A percentile compares a stretch with the other conserved stretches of the same genome.
Evolutionary conservation across 495 filamentous ascomycete species (phyloP).

Genomic region (Trichoderma gamsii): DNA sequence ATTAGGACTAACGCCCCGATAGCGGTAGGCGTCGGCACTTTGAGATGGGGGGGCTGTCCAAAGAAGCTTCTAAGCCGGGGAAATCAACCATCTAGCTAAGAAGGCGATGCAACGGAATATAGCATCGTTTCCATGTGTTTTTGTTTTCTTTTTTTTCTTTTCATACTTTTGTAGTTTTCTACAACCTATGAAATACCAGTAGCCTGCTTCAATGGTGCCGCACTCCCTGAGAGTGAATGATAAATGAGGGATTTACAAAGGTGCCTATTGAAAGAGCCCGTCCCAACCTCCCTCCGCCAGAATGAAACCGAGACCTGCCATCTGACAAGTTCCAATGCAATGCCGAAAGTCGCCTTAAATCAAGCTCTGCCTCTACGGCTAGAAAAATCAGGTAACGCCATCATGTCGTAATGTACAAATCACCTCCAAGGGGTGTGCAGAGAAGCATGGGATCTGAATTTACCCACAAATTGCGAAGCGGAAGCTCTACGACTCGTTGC

Average conservation of each 20-base stretch:
- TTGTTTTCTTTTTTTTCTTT: too few relatives aligned
- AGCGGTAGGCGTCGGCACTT: background rate
- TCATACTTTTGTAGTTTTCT: background rate
- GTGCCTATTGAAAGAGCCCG: constrained; percentile 12
- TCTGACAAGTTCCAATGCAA: constrained; percentile 12
- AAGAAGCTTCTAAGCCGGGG: background rate
- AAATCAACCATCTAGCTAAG: background rate
- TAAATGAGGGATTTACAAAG: constrained; percentile 12
- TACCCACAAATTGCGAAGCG: constrained; percentile 8
- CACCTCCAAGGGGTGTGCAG: constrained; percentile 9
- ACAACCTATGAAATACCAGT: constrained; percentile 9
- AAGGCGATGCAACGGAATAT: background rate
- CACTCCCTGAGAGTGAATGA: background rate
- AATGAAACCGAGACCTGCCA: constrained; percentile 12
- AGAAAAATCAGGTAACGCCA: constrained; percentile 12
- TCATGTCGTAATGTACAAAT: constrained; percentile 13
- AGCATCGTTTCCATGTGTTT: background rate
- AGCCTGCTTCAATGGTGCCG: constrained; percentile 10
- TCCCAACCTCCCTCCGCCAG: constrained; percentile 12
- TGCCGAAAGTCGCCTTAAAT: constrained; percentile 9
- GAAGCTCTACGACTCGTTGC: constrained; percentile 35
- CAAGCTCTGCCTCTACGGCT: background rate
- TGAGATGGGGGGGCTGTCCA: background rate
- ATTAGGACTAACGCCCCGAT: background rate
- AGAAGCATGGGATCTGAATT: constrained; percentile 6